These are phyloP conservation scores for Cyclotella cryptica DNA, from an alignment of 108 stramenopile species.

Conservation along the genomic window DNA sequence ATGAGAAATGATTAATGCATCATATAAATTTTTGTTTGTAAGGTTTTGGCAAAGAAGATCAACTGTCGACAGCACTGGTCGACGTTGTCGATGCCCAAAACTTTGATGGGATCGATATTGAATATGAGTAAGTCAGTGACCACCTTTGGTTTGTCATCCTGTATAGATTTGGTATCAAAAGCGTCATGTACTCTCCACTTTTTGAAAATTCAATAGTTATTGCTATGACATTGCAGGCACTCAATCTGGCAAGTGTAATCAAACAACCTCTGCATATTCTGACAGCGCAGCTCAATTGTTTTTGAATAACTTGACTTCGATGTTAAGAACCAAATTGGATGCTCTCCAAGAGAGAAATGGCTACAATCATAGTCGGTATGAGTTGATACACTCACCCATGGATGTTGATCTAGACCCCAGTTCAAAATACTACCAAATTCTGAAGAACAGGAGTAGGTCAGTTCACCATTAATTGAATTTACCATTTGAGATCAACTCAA, in stretches of 20 bases:
- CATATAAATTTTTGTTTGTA: not conserved
- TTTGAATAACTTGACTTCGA: slow-evolving; percentile 20
- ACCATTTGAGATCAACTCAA: too few species aligned
- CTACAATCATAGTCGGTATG: slow-evolving; percentile 42
- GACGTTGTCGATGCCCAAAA: slow-evolving; percentile 52
- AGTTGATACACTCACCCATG: slow-evolving; percentile 65
- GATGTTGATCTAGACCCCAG: slow-evolving; percentile 52
- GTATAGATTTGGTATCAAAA: too few species aligned
- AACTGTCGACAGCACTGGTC: slow-evolving; percentile 54
- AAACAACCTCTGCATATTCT: slow-evolving; percentile 10
- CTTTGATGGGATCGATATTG: slow-evolving; percentile 72
- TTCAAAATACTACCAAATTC: slow-evolving; percentile 49
- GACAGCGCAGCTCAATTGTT: slow-evolving; percentile 38
- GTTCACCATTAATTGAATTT: too few species aligned
- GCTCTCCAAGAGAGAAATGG: slow-evolving; percentile 37
- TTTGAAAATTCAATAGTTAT: slow-evolving; percentile 43
- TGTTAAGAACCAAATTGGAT: slow-evolving; percentile 53
- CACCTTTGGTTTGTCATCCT: too few species aligned
- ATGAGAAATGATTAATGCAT: too few species aligned
- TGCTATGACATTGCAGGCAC: slow-evolving; percentile 53
- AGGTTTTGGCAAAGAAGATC: slow-evolving; percentile 55
- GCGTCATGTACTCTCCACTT: too few species aligned
- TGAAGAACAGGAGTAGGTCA: slow-evolving; percentile 24
- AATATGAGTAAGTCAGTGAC: slow-evolving; percentile 47
- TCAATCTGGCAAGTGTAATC: slow-evolving; percentile 32